Conservation (phyloP, 2,329 filamentous ascomycete species). For the Lachnellula arida region DNA sequence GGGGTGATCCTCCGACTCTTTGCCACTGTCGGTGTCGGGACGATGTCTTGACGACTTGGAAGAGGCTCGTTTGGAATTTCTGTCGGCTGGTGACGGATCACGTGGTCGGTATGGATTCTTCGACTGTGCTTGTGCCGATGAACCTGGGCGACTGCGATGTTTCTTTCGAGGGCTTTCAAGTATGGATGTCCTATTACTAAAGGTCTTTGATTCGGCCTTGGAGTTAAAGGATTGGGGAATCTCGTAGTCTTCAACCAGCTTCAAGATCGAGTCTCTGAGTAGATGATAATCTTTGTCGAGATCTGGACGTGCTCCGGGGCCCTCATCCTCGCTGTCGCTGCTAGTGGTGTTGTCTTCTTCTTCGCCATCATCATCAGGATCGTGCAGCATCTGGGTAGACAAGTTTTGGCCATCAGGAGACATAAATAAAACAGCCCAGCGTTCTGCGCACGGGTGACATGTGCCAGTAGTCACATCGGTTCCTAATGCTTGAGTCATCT, state of each 20-base stretch:
- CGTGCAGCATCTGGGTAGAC: slow-evolving; percentile 68
- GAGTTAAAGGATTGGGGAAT: slow-evolving; percentile 64
- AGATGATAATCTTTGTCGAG: slow-evolving; percentile 77
- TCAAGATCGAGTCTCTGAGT: slow-evolving; percentile 73
- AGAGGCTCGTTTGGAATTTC: slow-evolving; percentile 12
- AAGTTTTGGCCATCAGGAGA: slow-evolving; percentile 67
- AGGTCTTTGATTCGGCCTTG: slow-evolving; percentile 54
- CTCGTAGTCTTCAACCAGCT: slow-evolving; percentile 77
- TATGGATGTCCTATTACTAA: slow-evolving; percentile 64
- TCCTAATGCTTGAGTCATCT: slow-evolving; percentile 64
- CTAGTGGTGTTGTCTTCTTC: slow-evolving; percentile 61
- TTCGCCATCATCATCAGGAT: slow-evolving; percentile 59
- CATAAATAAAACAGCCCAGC: slow-evolving; percentile 79
- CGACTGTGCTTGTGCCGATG: slow-evolving; percentile 45
- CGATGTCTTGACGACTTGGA: slow-evolving; percentile 16
- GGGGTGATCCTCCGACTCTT: slow-evolving; percentile 39
- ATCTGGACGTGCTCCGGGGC: slow-evolving; percentile 52
- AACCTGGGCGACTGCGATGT: slow-evolving; percentile 53
- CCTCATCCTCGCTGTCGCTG: slow-evolving; percentile 55
- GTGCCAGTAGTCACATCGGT: slow-evolving; percentile 59
- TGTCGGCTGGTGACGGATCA: slow-evolving; percentile 16
- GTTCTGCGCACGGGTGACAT: slow-evolving; percentile 75
- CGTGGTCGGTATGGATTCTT: slow-evolving; percentile 51
- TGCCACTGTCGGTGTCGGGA: slow-evolving; percentile 23
- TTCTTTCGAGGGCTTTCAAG: slow-evolving; percentile 47